A percentile compares a stretch with the other conserved stretches of the same genome.
phyloP scores from a whole-genome alignment of 2,329 filamentous ascomycete genomes.

The Clarireedia monteithiana region DNA sequence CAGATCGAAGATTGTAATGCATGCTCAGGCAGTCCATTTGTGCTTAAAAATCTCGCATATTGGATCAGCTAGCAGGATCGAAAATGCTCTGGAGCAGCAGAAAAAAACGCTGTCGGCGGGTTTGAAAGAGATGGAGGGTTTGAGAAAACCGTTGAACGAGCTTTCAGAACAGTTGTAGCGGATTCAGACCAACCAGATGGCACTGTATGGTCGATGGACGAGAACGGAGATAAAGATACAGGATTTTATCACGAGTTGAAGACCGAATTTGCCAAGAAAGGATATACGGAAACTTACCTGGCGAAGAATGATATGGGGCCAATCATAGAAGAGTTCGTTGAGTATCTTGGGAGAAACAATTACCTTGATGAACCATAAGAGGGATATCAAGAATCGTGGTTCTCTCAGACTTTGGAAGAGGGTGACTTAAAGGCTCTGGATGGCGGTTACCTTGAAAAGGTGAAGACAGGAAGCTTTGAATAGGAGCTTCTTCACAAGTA shows the following conservation, averaged over 20 bases:
- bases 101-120: background rate
- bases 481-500: no score
- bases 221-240: constrained; percentile 35
- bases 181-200: constrained; percentile 6
- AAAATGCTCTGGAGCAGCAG: background rate
- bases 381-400: background rate
- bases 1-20: constrained; percentile 5
- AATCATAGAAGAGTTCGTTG: background rate
- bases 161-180: background rate
- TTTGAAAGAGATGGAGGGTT: background rate
- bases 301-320: background rate
- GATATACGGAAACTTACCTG: constrained; percentile 17
- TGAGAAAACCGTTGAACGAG: background rate
- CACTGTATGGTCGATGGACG: constrained; percentile 15
- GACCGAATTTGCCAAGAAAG: constrained; percentile 44
- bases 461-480: no score
- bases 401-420: no score
- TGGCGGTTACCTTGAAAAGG: no score
- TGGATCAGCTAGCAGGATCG: constrained; percentile 4
- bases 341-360: background rate
- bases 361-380: background rate
- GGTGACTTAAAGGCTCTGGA: no score
- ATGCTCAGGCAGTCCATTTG: constrained; percentile 9
- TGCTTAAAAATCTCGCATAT: constrained; percentile 5
- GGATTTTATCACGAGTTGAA: constrained; percentile 47